phyloP scores from a whole-genome alignment of 106 monocot genomes.

The Ottelia alismoides region DNA sequence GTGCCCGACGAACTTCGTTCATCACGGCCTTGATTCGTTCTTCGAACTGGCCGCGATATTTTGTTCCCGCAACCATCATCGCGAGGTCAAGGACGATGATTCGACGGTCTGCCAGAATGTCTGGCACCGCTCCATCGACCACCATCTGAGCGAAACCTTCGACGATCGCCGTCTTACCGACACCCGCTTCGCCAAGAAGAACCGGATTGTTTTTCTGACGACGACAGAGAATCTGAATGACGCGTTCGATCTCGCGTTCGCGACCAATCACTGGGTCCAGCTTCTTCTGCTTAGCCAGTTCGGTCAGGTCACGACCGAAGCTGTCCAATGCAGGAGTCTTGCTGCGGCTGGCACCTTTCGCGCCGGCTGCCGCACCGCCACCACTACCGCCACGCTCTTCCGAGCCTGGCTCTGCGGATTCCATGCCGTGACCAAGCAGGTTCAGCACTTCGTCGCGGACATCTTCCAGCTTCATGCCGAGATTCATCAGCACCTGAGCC shows the following conservation, averaged over 20 bases:
- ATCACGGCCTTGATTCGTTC: conserved; percentile 3
- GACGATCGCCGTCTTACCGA: conserved; percentile 1
- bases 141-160: conserved; percentile 1
- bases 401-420: too few relatives aligned
- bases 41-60: too few relatives aligned
- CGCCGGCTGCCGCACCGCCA: too few relatives aligned
- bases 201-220: too few relatives aligned
- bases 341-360: too few relatives aligned
- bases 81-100: neutral
- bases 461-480: too few relatives aligned
- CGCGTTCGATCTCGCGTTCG: neutral
- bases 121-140: neutral
- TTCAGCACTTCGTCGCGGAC: too few relatives aligned
- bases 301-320: neutral
- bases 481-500: too few relatives aligned
- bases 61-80: conserved; percentile 16
- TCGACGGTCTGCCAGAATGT: neutral
- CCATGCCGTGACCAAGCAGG: too few relatives aligned
- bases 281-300: neutral
- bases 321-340: too few relatives aligned
- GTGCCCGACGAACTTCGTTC: neutral
- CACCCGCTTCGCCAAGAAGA: neutral
- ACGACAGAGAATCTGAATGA: neutral
- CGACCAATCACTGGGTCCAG: neutral
- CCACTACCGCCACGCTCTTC: too few relatives aligned